Evolutionary conservation across 2,329 filamentous ascomycete genomes (phyloP).

Genomic region (Zarea fungicola): DNA sequence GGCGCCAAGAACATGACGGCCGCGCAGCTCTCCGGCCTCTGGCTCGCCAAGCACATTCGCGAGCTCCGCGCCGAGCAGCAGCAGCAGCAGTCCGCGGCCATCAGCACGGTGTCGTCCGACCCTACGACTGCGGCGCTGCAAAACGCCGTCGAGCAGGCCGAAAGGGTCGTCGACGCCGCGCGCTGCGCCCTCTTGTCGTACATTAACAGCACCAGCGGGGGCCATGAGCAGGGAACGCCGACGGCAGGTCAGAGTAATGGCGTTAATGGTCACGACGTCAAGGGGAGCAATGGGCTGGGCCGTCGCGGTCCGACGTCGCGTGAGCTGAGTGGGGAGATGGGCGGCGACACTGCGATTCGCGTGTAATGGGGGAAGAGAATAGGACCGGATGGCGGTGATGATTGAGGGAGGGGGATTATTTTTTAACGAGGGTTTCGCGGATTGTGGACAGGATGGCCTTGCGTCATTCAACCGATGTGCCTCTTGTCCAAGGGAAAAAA

Average conservation of each 20-base stretch:
- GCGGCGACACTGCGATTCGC: constrained; percentile 46
- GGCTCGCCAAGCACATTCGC: constrained; percentile 58
- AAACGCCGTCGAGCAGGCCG: constrained; percentile 39
- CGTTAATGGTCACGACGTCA: constrained; percentile 10
- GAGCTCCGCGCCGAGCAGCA: constrained; percentile 43
- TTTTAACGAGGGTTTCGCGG: not conserved
- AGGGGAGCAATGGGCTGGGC: constrained; percentile 18
- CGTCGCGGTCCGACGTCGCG: constrained; percentile 47
- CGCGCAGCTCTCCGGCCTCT: constrained; percentile 51
- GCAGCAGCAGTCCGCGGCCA: not conserved
- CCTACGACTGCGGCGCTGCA: constrained; percentile 37
- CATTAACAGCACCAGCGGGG: constrained; percentile 18
- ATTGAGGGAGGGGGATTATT: not conserved
- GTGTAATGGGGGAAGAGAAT: constrained; percentile 16
- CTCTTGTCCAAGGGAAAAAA: not conserved
- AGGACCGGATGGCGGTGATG: too few species aligned
- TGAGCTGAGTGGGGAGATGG: constrained; percentile 57
- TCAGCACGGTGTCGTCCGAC: constrained; percentile 25
- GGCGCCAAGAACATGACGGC: constrained; percentile 57
- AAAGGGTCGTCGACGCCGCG: constrained; percentile 43
- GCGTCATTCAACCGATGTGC: constrained; percentile 15
- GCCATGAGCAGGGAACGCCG: constrained; percentile 9
- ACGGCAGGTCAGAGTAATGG: constrained; percentile 19
- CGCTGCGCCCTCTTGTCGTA: constrained; percentile 39
- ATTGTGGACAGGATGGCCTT: not conserved